phyloP scores from a whole-genome alignment of 2,329 filamentous ascomycete species.

The Neofusicoccum kwambonambiense region DNA sequence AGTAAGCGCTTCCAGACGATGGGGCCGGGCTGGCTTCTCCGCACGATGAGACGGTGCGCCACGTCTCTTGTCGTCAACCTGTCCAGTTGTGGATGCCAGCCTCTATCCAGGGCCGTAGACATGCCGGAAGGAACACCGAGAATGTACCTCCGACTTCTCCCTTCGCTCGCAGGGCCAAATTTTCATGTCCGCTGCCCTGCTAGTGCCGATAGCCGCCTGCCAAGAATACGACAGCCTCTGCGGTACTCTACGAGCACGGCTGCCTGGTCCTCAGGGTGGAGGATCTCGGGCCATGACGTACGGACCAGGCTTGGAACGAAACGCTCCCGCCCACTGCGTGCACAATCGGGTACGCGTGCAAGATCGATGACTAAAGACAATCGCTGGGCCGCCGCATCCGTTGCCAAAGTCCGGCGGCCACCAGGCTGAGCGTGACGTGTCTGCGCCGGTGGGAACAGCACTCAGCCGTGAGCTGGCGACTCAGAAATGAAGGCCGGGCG shows the following conservation, averaged over 20 bases:
- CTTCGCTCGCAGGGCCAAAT: background rate
- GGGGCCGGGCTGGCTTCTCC: too few relatives aligned
- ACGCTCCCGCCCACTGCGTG: background rate
- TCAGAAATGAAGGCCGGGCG: background rate
- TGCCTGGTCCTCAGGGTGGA: background rate
- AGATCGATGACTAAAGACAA: background rate
- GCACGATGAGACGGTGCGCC: too few relatives aligned
- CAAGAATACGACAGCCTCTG: background rate
- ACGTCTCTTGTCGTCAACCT: background rate
- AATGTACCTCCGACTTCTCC: background rate
- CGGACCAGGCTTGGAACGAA: background rate
- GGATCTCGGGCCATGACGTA: constrained; percentile 3
- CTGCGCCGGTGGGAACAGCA: background rate
- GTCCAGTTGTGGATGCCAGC: background rate
- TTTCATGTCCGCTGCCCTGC: background rate
- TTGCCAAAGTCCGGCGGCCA: background rate
- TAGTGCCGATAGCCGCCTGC: constrained; percentile 4
- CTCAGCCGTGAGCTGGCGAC: background rate
- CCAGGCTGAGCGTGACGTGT: constrained; percentile 1
- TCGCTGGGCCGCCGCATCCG: background rate
- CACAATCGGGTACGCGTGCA: background rate
- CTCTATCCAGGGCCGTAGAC: background rate
- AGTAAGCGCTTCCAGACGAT: too few relatives aligned
- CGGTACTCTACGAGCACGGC: background rate
- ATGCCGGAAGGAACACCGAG: constrained; percentile 2